Conservation (phyloP, 2,329 filamentous ascomycete genomes). For the Xylariaceae sp. region DNA sequence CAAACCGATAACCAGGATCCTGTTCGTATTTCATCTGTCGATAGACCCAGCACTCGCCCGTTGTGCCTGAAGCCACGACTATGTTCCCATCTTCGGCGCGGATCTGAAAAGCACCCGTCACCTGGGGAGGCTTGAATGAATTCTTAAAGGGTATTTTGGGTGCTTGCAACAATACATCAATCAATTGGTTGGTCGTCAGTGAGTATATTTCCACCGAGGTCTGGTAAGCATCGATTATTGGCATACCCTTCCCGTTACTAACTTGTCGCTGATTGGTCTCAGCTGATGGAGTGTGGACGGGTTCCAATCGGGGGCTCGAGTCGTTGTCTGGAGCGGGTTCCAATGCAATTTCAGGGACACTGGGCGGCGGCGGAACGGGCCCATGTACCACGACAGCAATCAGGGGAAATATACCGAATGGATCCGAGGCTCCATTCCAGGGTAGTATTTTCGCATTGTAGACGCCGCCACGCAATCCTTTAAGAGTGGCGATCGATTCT, state of each 20-base stretch:
- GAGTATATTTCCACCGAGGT: slow-evolving; percentile 89
- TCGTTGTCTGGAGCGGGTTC: slow-evolving; percentile 36
- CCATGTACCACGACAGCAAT: slow-evolving; percentile 78
- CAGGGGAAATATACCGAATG: slow-evolving; percentile 59
- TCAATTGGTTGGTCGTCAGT: slow-evolving; percentile 63
- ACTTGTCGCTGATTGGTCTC: slow-evolving; percentile 37
- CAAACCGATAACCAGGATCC: slow-evolving; percentile 44
- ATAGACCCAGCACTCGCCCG: slow-evolving; percentile 83
- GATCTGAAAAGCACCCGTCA: slow-evolving; percentile 67
- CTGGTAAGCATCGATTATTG: slow-evolving; percentile 62
- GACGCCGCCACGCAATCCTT: slow-evolving; percentile 73
- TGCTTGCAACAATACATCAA: slow-evolving; percentile 69
- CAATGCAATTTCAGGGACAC: slow-evolving; percentile 32
- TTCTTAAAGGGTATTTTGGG: slow-evolving; percentile 56
- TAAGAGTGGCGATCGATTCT: slow-evolving; percentile 63
- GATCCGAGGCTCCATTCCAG: slow-evolving; percentile 54
- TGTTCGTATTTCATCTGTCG: slow-evolving; percentile 42
- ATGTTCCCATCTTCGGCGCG: slow-evolving; percentile 68
- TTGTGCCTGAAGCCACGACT: slow-evolving; percentile 70
- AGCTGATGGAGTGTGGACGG: slow-evolving; percentile 39
- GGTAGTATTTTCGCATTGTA: slow-evolving; percentile 77
- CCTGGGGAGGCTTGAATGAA: slow-evolving; percentile 62
- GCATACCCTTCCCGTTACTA: slow-evolving; percentile 32
- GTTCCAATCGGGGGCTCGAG: slow-evolving; percentile 39
- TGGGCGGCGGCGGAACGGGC: slow-evolving; percentile 53